Conservation (phyloP, 2,329 filamentous ascomycete species). For the Fusarium cyanostomum region DNA sequence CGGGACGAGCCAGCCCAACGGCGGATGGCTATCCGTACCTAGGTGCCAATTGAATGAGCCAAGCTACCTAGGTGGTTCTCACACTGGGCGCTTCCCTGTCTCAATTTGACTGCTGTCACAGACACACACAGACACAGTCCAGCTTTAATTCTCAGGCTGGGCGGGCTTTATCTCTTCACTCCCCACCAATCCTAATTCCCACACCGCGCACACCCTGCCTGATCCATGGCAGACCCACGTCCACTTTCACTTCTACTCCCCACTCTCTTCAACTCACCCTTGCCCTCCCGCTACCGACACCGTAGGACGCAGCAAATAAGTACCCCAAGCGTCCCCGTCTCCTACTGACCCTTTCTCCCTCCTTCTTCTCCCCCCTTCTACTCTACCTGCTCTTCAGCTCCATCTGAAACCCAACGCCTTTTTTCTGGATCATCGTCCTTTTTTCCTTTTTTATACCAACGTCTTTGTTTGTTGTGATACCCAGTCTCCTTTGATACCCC, state of each 20-base stretch:
- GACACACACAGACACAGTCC: no score
- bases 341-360: conserved; percentile 36
- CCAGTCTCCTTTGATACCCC: conserved; percentile 54
- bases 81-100: no score
- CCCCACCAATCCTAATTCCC: conserved; percentile 11
- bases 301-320: conserved; percentile 51
- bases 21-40: no score
- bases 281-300: conserved; percentile 14
- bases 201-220: conserved; percentile 1
- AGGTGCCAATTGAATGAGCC: no score
- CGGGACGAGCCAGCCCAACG: background rate
- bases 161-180: conserved; percentile 1
- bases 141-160: no score
- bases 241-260: conserved; percentile 3
- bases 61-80: no score
- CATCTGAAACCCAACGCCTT: conserved; percentile 45
- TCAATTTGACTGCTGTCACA: no score
- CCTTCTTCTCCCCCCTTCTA: conserved; percentile 47
- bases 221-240: conserved; percentile 6
- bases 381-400: conserved; percentile 47
- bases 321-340: conserved; percentile 51
- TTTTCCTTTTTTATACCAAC: conserved; percentile 53
- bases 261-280: conserved; percentile 17
- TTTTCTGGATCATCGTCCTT: conserved; percentile 50
- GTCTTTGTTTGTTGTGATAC: conserved; percentile 63